Percentiles rank a stretch among this genome's conserved stretches.
Conservation (phyloP, 164 flowering plant species). For the Chloranthus sessilifolius region DNA sequence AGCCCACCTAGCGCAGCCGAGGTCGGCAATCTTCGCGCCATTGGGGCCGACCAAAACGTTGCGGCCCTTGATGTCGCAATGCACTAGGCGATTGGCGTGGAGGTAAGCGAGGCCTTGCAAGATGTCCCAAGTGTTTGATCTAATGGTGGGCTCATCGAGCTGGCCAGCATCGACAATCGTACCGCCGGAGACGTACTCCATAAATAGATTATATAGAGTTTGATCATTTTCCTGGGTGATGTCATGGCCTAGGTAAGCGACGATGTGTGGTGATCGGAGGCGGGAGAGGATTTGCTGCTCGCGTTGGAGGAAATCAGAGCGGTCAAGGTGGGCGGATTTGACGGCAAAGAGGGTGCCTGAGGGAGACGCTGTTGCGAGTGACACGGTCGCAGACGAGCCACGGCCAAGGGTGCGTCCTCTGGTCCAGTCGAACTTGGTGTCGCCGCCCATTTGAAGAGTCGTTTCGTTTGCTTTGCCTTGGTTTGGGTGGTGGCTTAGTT, state of each 20-base stretch:
- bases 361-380: constrained; percentile 42
- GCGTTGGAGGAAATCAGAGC: constrained; percentile 34
- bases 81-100: constrained; percentile 51
- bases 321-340: constrained; percentile 38
- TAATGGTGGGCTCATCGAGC: constrained; percentile 32
- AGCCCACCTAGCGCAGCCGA: constrained; percentile 54
- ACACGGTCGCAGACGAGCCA: constrained; percentile 35
- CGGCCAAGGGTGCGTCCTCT: constrained; percentile 54
- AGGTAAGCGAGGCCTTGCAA: constrained; percentile 46
- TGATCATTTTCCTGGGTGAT: constrained; percentile 24
- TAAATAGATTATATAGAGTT: constrained; percentile 41
- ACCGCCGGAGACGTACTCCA: constrained; percentile 60
- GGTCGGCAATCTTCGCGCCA: constrained; percentile 58
- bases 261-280: constrained; percentile 31
- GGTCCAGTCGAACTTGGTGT: no score
- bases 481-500: no score
- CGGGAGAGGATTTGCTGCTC: constrained; percentile 41
- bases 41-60: constrained; percentile 45
- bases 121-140: constrained; percentile 27
- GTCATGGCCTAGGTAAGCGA: constrained; percentile 43
- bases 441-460: no score
- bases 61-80: constrained; percentile 66
- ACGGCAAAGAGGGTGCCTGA: constrained; percentile 51
- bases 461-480: no score
- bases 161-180: constrained; percentile 40